Conservation (phyloP, 495 filamentous ascomycete species). For the Annulohypoxylon bovei region DNA sequence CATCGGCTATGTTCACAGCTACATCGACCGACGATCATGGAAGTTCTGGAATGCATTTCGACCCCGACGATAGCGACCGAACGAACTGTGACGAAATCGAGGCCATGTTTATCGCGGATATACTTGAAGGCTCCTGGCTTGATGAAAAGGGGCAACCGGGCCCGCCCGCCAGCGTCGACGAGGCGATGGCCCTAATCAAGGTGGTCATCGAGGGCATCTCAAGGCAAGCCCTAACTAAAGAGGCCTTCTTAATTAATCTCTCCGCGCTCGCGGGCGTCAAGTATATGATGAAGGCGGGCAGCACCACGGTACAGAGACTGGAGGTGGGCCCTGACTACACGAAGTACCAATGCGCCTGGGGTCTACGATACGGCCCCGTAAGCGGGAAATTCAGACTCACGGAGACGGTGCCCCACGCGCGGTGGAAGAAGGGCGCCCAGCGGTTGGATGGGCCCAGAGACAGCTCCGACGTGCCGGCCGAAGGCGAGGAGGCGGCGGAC, state of each 20-base stretch:
- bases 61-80: conserved; percentile 47
- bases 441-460: conserved; percentile 17
- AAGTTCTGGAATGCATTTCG: conserved; percentile 34
- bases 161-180: conserved; percentile 54
- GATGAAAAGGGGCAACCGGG: conserved; percentile 48
- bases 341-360: conserved; percentile 58
- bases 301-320: conserved; percentile 50
- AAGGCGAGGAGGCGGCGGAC: conserved; percentile 48
- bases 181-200: conserved; percentile 57
- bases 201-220: conserved; percentile 58
- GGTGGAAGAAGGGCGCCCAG: conserved; percentile 46
- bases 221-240: conserved; percentile 51
- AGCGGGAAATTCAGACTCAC: conserved; percentile 57
- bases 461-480: conserved; percentile 32
- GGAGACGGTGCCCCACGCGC: conserved; percentile 55
- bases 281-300: conserved; percentile 51
- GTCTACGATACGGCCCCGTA: conserved; percentile 56
- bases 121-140: conserved; percentile 57
- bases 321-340: conserved; percentile 50
- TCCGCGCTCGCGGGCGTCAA: conserved; percentile 60
- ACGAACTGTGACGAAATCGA: conserved; percentile 61
- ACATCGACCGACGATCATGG: conserved; percentile 18
- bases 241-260: conserved; percentile 64
- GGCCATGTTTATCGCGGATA: conserved; percentile 54
- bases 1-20: conserved; percentile 35